Conservation (phyloP, 148 eudicot genomes). For the Salicornia ramosissima region DNA sequence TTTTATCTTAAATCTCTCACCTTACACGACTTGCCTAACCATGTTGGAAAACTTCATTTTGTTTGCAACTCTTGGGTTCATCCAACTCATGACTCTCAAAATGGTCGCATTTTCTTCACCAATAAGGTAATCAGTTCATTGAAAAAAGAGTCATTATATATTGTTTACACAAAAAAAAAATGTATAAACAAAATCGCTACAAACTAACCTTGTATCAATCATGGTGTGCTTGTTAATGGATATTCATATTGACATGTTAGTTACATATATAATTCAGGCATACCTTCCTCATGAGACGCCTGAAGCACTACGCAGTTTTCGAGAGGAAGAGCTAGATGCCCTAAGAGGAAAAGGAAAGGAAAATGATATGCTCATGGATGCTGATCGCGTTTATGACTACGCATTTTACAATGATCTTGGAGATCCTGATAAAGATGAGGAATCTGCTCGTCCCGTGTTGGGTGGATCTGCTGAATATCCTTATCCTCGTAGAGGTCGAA, state of each 20-base stretch:
- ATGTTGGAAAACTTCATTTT: conserved; percentile 50
- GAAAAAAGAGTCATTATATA: too few species aligned
- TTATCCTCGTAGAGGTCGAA: conserved; percentile 89
- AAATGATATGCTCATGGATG: conserved; percentile 52
- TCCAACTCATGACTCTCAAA: conserved; percentile 44
- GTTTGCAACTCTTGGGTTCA: conserved; percentile 81
- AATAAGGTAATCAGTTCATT: conserved; percentile 63
- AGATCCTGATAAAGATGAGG: conserved; percentile 47
- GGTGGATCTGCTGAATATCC: conserved; percentile 70
- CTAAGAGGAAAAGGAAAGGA: conserved; percentile 70
- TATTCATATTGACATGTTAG: neutral
- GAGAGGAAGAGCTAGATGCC: conserved; percentile 59
- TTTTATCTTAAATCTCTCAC: conserved; percentile 71
- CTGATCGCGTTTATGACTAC: conserved; percentile 88
- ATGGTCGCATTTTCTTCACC: conserved; percentile 61
- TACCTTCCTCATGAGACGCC: conserved; percentile 81
- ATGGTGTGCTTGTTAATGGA: neutral
- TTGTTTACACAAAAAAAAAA: too few species aligned
- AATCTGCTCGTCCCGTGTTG: conserved; percentile 46
- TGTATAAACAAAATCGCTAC: too few species aligned
- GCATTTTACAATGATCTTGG: conserved; percentile 71
- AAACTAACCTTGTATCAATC: too few species aligned
- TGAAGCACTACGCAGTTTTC: conserved; percentile 28
- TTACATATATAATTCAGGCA: conserved; percentile 41
- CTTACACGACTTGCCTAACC: conserved; percentile 45